These are phyloP conservation scores for Lathyrus oleraceus DNA, from an alignment of 306 rosid species.

Conservation along the genomic window DNA sequence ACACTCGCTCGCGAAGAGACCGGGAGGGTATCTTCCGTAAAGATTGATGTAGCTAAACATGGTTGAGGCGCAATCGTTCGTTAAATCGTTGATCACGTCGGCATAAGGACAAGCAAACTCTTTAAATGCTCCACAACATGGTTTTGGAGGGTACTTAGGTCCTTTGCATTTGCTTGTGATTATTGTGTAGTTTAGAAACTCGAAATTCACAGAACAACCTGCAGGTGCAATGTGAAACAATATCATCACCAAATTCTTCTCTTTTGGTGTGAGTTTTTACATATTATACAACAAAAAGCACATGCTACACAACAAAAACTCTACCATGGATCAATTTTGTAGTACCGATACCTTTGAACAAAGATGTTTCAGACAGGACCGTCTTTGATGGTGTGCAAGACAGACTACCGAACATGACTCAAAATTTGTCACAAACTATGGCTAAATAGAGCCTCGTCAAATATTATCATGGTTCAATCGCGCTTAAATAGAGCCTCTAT, in stretches of 20 bases:
- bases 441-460: no score
- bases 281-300: no score
- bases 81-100: constrained; percentile 62
- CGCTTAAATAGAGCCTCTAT: no score
- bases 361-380: no score
- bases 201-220: constrained; percentile 93
- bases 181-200: constrained; percentile 75
- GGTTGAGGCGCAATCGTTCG: constrained; percentile 81
- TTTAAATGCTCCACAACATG: constrained; percentile 65
- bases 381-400: no score
- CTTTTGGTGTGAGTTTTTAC: constrained; percentile 3
- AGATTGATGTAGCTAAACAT: constrained; percentile 97
- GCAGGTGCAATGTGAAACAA: constrained; percentile 40
- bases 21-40: constrained; percentile 90
- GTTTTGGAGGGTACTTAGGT: constrained; percentile 57
- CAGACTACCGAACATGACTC: no score
- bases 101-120: constrained; percentile 85
- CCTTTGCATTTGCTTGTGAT: constrained; percentile 95
- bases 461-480: no score
- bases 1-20: constrained; percentile 83
- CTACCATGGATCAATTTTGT: no score
- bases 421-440: no score
- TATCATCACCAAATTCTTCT: background rate
- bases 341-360: no score
- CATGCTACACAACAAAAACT: no score